Evolutionary conservation across 768 basidiomycete genomes (phyloP), one percentile per base, ranked within the genome.

Genomic region (Macrolepiota albuminosa): DNA sequence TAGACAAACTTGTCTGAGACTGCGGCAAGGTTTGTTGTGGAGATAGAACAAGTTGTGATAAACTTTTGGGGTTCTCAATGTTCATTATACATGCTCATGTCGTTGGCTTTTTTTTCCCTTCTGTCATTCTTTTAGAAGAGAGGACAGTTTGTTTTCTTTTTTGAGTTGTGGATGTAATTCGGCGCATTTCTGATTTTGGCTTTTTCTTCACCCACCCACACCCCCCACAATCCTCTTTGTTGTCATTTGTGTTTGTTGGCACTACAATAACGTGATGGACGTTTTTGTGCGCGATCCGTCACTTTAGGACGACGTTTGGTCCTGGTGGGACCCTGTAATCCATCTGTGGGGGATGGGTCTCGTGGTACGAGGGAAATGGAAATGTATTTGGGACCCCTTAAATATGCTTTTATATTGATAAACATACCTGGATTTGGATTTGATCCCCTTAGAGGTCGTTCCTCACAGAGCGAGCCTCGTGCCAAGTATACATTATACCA

Each of bases 121-220:
- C 14, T 61, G 21, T 56, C 40, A 53, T 42, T 47, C 56, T 54
- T 57, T 31, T 29, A 29, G 29, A 29, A 29, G 57, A 57, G 58
- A 57, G 57, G 61, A 58, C 57, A 39, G 18, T 61, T 56, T 31
- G 14, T 18, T 39, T 42, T 18, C 3, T 31, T 24, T n/a, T 8
- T 36, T 21, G 5, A 33, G 31, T 48, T 11, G 6, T 47, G 13
- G 54, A 61, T 39, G 58, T 57, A 61, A 53, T 40, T 14, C 39
- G 39, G 39, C 37, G 29, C 21, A 2, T 33, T 54, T 10, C 40
- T 57, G 10, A 45, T 46, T 36, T 26, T 29, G 31, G 36, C 21
- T 29, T 43, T 54, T 24, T 33, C 10, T 9, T n/a, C 4, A 21
- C 21, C 21, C 21, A 21, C 29, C 29, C 29, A 4, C 29, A 3